Percentiles rank a stretch among this genome's conserved stretches.
Conservation (phyloP, 495 filamentous ascomycete genomes). For the Hypoxylon subgilvum region DNA sequence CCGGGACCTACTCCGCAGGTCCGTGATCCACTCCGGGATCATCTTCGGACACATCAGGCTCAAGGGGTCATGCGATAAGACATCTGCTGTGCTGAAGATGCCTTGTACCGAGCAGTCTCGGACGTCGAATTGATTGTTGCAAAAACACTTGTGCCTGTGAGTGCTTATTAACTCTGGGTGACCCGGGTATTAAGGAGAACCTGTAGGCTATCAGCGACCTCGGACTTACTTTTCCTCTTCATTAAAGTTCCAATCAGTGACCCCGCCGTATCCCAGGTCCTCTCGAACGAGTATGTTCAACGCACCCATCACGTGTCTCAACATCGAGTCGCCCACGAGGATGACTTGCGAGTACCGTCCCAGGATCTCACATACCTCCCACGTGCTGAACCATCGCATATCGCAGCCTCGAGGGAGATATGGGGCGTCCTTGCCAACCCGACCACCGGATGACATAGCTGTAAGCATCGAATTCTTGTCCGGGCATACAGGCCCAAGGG, state of each 20-base stretch:
- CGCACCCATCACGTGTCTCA: slow-evolving; percentile 59
- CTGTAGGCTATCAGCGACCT: too few species aligned
- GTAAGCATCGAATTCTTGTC: slow-evolving; percentile 49
- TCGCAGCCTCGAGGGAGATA: slow-evolving; percentile 58
- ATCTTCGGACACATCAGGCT: slow-evolving; percentile 50
- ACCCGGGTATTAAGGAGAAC: not conserved
- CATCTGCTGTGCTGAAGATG: slow-evolving; percentile 59
- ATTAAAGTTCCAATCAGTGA: slow-evolving; percentile 61
- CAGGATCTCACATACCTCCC: slow-evolving; percentile 57
- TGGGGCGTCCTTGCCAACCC: slow-evolving; percentile 56
- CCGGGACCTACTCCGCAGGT: slow-evolving; percentile 44
- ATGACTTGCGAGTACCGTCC: slow-evolving; percentile 57
- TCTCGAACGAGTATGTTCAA: slow-evolving; percentile 58
- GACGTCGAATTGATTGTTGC: slow-evolving; percentile 61
- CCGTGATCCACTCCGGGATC: slow-evolving; percentile 48
- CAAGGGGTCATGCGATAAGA: slow-evolving; percentile 53
- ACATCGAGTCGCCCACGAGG: slow-evolving; percentile 60
- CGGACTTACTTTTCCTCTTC: slow-evolving; percentile 52
- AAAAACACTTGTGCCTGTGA: slow-evolving; percentile 56
- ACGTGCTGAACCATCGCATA: slow-evolving; percentile 59
- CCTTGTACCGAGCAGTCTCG: slow-evolving; percentile 60
- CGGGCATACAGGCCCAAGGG: slow-evolving; percentile 51
- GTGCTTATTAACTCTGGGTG: slow-evolving; percentile 7
- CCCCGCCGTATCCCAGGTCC: slow-evolving; percentile 59
- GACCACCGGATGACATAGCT: slow-evolving; percentile 60